A percentile compares a stretch with the other conserved stretches of the same genome.
phyloP scores from a whole-genome alignment of 345 rosid genomes.

The Heritiera littoralis region DNA sequence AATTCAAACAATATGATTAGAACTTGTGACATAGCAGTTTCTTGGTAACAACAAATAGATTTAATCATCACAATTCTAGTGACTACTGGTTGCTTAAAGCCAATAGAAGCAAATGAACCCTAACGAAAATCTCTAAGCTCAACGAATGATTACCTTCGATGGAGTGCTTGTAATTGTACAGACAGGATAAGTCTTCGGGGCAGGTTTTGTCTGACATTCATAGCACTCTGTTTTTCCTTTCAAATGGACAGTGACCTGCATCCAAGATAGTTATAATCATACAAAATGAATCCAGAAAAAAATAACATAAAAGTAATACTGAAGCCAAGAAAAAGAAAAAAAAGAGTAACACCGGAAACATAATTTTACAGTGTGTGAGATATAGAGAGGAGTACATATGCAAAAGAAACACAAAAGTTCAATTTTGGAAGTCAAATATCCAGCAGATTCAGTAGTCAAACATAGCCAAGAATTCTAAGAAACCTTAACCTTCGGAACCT shows the following conservation, averaged over 20 bases:
- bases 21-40: neutral
- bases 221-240: conserved; percentile 97
- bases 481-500: neutral
- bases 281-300: conserved; percentile 6
- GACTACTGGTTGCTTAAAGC: neutral
- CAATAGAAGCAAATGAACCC: conserved; percentile 3
- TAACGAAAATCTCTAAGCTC: conserved; percentile 2
- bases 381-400: neutral
- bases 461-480: neutral
- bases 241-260: conserved; percentile 85
- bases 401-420: neutral
- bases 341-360: neutral
- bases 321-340: neutral
- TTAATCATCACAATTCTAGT: neutral
- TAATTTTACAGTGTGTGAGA: neutral
- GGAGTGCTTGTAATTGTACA: conserved; percentile 99
- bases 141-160: conserved; percentile 66
- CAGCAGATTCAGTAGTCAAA: neutral
- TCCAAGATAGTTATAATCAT: conserved; percentile 21
- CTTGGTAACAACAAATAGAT: neutral
- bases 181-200: conserved; percentile 99
- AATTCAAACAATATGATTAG: conserved; percentile 23
- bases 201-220: conserved; percentile 93
- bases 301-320: neutral
- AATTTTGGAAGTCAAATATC: neutral